Evolutionary conservation across 257 asterid genomes (phyloP), one percentile per base, ranked within the genome.

Genomic region (Euphrasia confusa): DNA sequence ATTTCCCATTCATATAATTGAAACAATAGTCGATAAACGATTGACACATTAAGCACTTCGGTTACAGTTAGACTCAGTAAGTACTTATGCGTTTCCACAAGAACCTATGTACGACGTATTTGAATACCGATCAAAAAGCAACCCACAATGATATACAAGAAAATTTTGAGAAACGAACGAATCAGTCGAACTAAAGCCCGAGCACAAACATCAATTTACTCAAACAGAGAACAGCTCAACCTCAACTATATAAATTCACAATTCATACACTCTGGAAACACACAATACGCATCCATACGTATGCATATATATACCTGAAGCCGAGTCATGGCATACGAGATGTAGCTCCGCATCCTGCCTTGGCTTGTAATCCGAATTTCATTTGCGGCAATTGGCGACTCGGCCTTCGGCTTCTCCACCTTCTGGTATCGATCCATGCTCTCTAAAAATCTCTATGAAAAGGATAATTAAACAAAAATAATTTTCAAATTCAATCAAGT

Each of bases 391-490:
- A 85, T 83, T 1, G 87, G 74, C 13, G 77, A 69, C 54, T 85
- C 94, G 67, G 47, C 77, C 79, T 67, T 80, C n/a, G 94, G 79
- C 76, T 78, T 85, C 80, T 83, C 89, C 63, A 83, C 87, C 74
- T 79, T 83, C 77, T 83, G 88, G 82, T 83, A 85, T 58, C 94
- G 84, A 83, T 85, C 90, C 94, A 85, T 49, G 54, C 26, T 49
- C 27, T 49, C 10, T n/a, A 49, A 14, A 49, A 49, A 49, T 13
- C 1, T 30, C 33, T 30, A 3, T 30, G 24, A 30, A 40, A 30
- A 3, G 17, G 5, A 44, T 3, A 11, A 44, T n/a, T 10, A 44
- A 11, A 44, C 33, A 5, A 30, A 30, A 30, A 30, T 30, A 30
- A 30, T 30, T 30, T 0, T 3, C 33, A 30, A 30, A 30, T 30